Conservation (phyloP, 2,329 filamentous ascomycete species). For the Paraphoma sp. region DNA sequence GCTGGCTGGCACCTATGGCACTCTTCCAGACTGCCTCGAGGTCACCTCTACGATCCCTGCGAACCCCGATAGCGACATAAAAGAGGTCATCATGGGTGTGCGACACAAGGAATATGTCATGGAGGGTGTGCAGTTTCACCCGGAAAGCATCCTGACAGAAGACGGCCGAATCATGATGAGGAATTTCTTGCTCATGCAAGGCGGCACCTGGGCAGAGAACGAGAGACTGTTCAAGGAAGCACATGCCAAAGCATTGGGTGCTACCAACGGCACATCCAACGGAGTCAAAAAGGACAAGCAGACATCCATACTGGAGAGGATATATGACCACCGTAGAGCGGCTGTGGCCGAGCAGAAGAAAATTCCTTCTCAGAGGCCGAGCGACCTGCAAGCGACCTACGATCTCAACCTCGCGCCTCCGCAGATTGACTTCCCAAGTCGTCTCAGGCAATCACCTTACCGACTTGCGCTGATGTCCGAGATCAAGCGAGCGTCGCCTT, state of each 20-base stretch:
- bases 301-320: constrained; percentile 86
- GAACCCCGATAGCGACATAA: constrained; percentile 74
- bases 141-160: constrained; percentile 93
- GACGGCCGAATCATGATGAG: constrained; percentile 87
- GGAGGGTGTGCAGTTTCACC: constrained; percentile 98
- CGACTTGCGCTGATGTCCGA: constrained; percentile 95
- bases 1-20: constrained; percentile 87
- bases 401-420: constrained; percentile 85
- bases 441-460: constrained; percentile 82
- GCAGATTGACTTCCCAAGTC: constrained; percentile 77
- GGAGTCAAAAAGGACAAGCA: constrained; percentile 62
- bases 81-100: constrained; percentile 94
- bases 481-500: constrained; percentile 95
- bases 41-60: constrained; percentile 84
- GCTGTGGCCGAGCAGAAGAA: constrained; percentile 81
- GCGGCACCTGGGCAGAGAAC: constrained; percentile 91
- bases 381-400: constrained; percentile 86
- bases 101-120: constrained; percentile 88
- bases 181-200: constrained; percentile 88
- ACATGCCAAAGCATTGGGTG: constrained; percentile 41
- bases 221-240: constrained; percentile 57
- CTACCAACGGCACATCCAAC: constrained; percentile 28
- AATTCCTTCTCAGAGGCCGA: constrained; percentile 81
- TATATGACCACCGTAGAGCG: constrained; percentile 81
- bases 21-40: constrained; percentile 83